phyloP scores from a whole-genome alignment of 768 basidiomycete species.

The Rhodosporidiobolus odoratus region DNA sequence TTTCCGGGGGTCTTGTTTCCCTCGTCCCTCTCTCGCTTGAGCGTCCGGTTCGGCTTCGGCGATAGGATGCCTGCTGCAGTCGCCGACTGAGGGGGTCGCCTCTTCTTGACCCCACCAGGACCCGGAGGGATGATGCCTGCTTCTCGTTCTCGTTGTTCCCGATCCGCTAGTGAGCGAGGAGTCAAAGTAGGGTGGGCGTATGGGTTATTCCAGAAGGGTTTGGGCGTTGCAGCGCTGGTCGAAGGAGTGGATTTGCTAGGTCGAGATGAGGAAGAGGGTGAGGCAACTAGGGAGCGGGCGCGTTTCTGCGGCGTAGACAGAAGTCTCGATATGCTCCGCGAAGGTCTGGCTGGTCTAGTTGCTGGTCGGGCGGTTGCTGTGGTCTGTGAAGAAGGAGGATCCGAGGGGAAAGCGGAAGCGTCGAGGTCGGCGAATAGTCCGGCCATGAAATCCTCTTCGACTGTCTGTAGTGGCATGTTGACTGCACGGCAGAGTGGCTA shows the following conservation, averaged over 20 bases:
- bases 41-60: slow-evolving; percentile 3
- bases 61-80: not conserved
- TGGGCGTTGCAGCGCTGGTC: not conserved
- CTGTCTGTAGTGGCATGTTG: slow-evolving; percentile 37
- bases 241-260: not conserved
- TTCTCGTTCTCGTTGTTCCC: not conserved
- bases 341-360: no score
- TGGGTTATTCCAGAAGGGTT: slow-evolving; percentile 13
- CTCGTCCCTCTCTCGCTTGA: not conserved
- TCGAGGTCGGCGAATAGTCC: slow-evolving; percentile 56
- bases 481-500: not conserved
- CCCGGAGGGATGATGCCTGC: not conserved
- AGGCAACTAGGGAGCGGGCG: not conserved
- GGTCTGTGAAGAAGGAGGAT: slow-evolving; percentile 38
- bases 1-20: not conserved
- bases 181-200: not conserved
- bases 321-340: not conserved
- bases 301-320: not conserved
- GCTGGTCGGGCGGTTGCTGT: not conserved
- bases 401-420: slow-evolving; percentile 53
- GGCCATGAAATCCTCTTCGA: slow-evolving; percentile 61
- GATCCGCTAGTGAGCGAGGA: not conserved
- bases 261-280: not conserved
- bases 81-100: not conserved
- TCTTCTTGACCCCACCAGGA: not conserved